These are phyloP conservation scores for Hysterium pulicare DNA, from an alignment of 2,329 filamentous ascomycete species.

Conservation along the genomic window DNA sequence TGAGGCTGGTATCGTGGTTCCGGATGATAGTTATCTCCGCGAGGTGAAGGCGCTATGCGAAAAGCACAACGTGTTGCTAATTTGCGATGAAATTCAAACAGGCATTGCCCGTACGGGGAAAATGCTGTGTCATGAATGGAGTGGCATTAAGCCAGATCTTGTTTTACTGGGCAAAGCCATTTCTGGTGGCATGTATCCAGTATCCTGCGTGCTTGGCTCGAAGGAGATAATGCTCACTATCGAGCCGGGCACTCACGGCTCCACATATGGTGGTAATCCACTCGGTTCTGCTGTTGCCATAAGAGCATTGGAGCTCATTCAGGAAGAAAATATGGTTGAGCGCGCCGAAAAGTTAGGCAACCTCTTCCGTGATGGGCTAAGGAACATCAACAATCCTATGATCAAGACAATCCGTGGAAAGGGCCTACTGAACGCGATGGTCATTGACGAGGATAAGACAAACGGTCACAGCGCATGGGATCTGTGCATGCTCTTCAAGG, in stretches of 20 bases:
- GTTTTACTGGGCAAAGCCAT: conserved; percentile 96
- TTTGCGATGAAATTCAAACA: conserved; percentile 98
- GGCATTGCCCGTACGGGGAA: conserved; percentile 93
- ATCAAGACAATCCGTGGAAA: conserved; percentile 84
- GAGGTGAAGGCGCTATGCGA: conserved; percentile 82
- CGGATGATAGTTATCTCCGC: conserved; percentile 80
- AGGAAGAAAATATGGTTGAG: conserved; percentile 84
- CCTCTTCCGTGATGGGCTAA: conserved; percentile 75
- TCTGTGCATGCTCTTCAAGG: conserved; percentile 90
- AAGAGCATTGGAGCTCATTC: conserved; percentile 86
- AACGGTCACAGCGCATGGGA: conserved; percentile 91
- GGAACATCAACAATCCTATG: conserved; percentile 72
- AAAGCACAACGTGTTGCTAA: conserved; percentile 91
- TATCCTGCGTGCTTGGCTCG: conserved; percentile 82
- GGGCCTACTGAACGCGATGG: conserved; percentile 89
- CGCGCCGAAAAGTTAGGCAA: conserved; percentile 78
- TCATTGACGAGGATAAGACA: conserved; percentile 87
- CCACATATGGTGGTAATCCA: conserved; percentile 97
- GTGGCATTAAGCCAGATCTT: conserved; percentile 90
- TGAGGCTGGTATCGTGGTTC: conserved; percentile 94
- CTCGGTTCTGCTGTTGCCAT: conserved; percentile 94
- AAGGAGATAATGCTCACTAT: conserved; percentile 94
- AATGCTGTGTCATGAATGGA: conserved; percentile 93
- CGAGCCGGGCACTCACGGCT: conserved; percentile 94
- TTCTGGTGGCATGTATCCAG: conserved; percentile 98